Evolutionary conservation across 2,329 filamentous ascomycete genomes (phyloP).

Genomic region (Nemania sp.): DNA sequence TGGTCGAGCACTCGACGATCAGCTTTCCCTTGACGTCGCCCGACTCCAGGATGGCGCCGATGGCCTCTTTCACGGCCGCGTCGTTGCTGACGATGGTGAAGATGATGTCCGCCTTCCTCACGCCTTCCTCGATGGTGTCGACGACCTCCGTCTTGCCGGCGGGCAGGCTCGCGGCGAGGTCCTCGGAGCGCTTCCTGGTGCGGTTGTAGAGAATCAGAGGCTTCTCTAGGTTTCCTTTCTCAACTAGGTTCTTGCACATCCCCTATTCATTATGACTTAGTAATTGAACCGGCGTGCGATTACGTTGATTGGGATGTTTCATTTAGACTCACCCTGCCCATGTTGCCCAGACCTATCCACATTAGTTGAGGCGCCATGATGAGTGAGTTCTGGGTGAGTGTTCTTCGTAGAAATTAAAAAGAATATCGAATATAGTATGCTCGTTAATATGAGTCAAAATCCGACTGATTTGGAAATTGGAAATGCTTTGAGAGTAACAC

Average conservation of each 20-base stretch:
- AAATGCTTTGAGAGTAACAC: background rate
- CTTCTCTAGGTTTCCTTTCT: constrained; percentile 72
- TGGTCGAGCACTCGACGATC: constrained; percentile 85
- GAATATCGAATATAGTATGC: background rate
- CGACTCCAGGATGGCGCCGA: constrained; percentile 60
- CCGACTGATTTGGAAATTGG: background rate
- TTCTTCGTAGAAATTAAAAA: background rate
- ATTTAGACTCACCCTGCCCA: constrained; percentile 69
- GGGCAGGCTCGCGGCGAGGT: constrained; percentile 65
- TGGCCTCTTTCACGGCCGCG: constrained; percentile 66
- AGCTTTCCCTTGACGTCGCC: constrained; percentile 71
- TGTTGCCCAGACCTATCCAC: constrained; percentile 86
- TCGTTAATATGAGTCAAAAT: background rate
- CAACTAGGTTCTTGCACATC: constrained; percentile 82
- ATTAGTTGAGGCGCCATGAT: constrained; percentile 65
- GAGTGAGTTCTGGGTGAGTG: background rate
- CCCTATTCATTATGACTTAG: constrained; percentile 57
- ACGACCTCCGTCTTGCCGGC: constrained; percentile 67
- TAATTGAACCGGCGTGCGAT: background rate
- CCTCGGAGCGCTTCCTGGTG: constrained; percentile 66
- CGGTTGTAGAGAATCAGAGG: constrained; percentile 84
- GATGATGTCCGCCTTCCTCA: constrained; percentile 73
- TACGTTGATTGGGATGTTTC: background rate
- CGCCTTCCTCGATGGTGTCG: constrained; percentile 66
- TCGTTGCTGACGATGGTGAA: constrained; percentile 85